Conservation (phyloP, 2,329 filamentous ascomycete species). For the Cryphonectria carpinicola region DNA sequence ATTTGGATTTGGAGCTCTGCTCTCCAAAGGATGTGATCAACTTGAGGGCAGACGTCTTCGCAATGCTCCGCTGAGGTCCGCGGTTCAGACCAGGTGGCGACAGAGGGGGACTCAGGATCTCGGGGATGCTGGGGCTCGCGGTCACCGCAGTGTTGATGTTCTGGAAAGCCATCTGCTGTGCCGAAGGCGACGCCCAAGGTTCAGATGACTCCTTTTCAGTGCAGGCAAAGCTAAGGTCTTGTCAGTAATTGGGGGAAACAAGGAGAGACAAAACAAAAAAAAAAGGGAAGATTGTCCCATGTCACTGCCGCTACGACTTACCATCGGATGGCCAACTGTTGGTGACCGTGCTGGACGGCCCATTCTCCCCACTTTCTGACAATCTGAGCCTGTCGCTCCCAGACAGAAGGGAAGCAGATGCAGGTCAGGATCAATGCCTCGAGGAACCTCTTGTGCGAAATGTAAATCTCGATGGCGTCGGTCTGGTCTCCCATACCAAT, state of each 20-base stretch:
- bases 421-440: conserved; percentile 90
- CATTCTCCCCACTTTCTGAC: conserved; percentile 95
- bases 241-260: not conserved
- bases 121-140: conserved; percentile 55
- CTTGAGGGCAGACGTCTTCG: conserved; percentile 83
- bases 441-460: conserved; percentile 89
- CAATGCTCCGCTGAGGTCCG: conserved; percentile 65
- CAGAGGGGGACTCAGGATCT: conserved; percentile 71
- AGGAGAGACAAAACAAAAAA: not conserved
- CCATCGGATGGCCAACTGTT: conserved; percentile 88
- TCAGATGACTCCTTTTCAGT: conserved; percentile 83
- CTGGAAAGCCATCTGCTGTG: conserved; percentile 61
- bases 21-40: conserved; percentile 88
- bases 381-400: conserved; percentile 87
- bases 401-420: conserved; percentile 79
- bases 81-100: conserved; percentile 70
- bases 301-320: conserved; percentile 36
- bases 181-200: conserved; percentile 85
- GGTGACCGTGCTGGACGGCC: conserved; percentile 83
- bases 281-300: not conserved
- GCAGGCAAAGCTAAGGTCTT: conserved; percentile 71
- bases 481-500: conserved; percentile 90
- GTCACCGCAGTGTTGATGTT: conserved; percentile 40
- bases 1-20: conserved; percentile 63
- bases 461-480: conserved; percentile 94